These are phyloP conservation scores for Euptelea pleiosperma DNA, from an alignment of 164 flowering plant species.

Conservation along the genomic window DNA sequence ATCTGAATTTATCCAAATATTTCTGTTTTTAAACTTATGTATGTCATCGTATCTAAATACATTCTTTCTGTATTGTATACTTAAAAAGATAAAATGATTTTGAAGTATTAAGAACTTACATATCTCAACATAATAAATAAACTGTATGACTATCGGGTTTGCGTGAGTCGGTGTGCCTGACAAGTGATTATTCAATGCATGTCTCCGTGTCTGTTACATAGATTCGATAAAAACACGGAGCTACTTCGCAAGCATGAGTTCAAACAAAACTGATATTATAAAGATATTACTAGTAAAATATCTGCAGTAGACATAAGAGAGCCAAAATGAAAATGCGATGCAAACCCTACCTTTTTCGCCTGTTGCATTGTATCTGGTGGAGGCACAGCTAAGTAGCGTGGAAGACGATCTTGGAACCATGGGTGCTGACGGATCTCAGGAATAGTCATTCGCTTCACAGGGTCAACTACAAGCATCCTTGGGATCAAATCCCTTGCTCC, in stretches of 20 bases:
- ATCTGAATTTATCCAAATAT: no score
- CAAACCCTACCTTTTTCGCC: conserved; percentile 57
- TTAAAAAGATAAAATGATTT: no score
- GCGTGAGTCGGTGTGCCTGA: background rate
- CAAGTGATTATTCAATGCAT: no score
- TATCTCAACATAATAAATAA: background rate
- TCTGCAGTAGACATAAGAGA: background rate
- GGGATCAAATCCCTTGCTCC: conserved; percentile 74
- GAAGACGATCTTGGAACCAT: conserved; percentile 79
- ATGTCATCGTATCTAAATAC: no score
- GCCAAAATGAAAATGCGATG: background rate
- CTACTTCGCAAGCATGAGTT: no score
- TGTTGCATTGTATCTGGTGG: conserved; percentile 73
- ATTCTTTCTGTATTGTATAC: no score
- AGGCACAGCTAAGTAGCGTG: conserved; percentile 74
- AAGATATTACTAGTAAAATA: background rate
- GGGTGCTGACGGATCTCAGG: conserved; percentile 74
- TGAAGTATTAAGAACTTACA: no score
- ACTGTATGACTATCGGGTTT: no score
- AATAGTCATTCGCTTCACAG: conserved; percentile 72
- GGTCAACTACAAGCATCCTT: conserved; percentile 83
- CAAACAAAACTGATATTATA: background rate
- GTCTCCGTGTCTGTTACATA: no score
- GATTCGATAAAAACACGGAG: background rate
- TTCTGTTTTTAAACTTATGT: no score